Conservation (phyloP, 2,329 filamentous ascomycete genomes). For the Samsoniella hepiali region DNA sequence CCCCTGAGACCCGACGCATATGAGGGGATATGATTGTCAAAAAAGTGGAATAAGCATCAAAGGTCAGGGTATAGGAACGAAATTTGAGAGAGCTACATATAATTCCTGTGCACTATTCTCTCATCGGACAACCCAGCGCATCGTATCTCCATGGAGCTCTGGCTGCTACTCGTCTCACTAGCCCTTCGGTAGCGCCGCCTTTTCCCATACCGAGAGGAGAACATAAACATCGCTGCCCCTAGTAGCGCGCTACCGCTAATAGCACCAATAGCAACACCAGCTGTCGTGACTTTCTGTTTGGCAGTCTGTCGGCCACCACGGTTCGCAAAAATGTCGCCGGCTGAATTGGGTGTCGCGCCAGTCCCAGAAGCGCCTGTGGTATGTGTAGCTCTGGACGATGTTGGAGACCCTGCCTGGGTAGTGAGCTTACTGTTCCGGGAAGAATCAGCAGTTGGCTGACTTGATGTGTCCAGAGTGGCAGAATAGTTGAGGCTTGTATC, state of each 20-base stretch:
- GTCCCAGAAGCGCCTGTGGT: not conserved
- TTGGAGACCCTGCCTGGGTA: not conserved
- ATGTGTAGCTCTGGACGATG: not conserved
- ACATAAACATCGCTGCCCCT: not conserved
- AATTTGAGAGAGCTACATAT: not conserved
- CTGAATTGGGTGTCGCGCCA: not conserved
- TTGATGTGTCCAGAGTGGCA: not conserved
- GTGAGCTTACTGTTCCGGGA: not conserved
- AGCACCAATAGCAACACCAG: not conserved
- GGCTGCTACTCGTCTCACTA: not conserved
- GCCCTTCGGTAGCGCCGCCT: not conserved
- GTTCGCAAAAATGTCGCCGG: not conserved
- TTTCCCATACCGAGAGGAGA: not conserved
- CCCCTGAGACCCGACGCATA: not conserved
- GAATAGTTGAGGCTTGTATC: not conserved
- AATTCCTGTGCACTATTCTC: not conserved
- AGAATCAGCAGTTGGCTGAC: not conserved
- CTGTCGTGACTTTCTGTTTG: not conserved
- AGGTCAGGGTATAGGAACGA: not conserved
- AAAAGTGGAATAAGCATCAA: not conserved
- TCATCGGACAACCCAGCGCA: not conserved
- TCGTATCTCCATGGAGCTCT: not conserved
- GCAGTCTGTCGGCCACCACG: not conserved
- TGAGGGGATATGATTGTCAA: not conserved
- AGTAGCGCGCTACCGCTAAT: not conserved